Evolutionary conservation across 2,329 filamentous ascomycete species (phyloP).

Genomic region (Phyllosticta citribraziliensis): DNA sequence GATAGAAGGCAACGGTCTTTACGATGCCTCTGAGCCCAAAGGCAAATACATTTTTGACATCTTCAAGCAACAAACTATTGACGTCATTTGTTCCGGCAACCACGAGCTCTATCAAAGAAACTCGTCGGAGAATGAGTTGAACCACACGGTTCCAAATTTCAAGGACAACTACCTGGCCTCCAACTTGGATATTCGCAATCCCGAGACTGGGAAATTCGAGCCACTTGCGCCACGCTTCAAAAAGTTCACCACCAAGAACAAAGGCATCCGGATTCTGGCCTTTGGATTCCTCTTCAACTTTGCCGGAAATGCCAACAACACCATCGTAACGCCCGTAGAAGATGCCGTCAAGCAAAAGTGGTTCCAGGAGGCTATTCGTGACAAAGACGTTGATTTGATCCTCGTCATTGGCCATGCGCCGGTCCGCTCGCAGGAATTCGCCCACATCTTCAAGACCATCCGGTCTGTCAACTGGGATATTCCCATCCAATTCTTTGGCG

Average conservation of each 20-base stretch:
- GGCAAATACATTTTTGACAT: conserved; percentile 85
- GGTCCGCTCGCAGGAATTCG: conserved; percentile 69
- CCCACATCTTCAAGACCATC: conserved; percentile 67
- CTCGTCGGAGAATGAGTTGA: conserved; percentile 68
- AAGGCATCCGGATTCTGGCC: conserved; percentile 70
- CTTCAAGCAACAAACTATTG: conserved; percentile 69
- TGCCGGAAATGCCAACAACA: conserved; percentile 82
- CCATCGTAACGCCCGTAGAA: conserved; percentile 68
- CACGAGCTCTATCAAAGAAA: conserved; percentile 85
- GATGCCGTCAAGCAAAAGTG: conserved; percentile 74
- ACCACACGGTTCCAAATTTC: conserved; percentile 74
- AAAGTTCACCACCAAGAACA: conserved; percentile 86
- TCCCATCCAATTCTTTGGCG: conserved; percentile 86
- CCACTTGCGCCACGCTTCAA: conserved; percentile 75
- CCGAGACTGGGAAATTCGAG: conserved; percentile 57
- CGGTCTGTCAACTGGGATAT: conserved; percentile 66
- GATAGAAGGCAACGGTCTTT: conserved; percentile 88
- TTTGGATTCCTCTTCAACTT: conserved; percentile 97
- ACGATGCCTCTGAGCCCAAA: conserved; percentile 80
- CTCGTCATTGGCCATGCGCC: conserved; percentile 80
- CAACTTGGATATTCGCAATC: conserved; percentile 80
- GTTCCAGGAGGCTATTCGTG: conserved; percentile 79
- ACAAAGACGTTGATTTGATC: conserved; percentile 73
- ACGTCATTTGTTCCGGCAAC: conserved; percentile 80
- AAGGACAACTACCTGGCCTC: conserved; percentile 74